Evolutionary conservation across 75 land plant species (phyloP), one percentile per base, ranked within the genome.

Genomic region (Gnetum montanum): DNA sequence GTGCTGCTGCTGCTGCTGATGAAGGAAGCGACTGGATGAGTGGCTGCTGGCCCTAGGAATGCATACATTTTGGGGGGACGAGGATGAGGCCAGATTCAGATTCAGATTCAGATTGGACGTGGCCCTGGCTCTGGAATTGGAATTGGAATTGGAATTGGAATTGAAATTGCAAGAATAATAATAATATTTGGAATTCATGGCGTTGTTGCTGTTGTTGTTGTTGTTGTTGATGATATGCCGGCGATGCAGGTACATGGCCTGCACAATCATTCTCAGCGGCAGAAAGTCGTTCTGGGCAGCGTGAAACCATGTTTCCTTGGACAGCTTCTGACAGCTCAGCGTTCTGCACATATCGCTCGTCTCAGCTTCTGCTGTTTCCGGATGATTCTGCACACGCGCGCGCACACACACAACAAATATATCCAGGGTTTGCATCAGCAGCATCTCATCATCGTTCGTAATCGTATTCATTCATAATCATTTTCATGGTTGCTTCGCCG

Each of bases 251-350:
- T 62, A 72, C 66, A 72, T 72, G 23, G 73, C 74, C 44, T 69
- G 73, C 60, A 69, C 75, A 12, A 72, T 69, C 75, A 62, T 72
- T 28, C 75, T 34, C 46, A 72, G 56, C 23, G 75, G 75, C 73
- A 72, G 69, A 8, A 52, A 66, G 15, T 69, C 74, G 48, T 70
- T 72, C 58, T 62, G 75, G 13, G 62, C 74, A 3, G 75, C 75
- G 19, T 72, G 75, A 2, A 62, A 47, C 31, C 73, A 72, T 1
- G 24, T 12, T 13, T 70, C 75, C n/a, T 54, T 66, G 2, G 75
- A 61, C 16, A 72, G 73, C 60, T 57, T 69, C 36, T 72, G 75
- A 66, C 75, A 72, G 60, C 56, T 56, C 0, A 72, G 60, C 29
- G 34, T 43, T 19, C 55, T 49, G 66, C 75, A 72, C 15, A 72